Conservation (phyloP, 2,329 filamentous ascomycete species). For the Apiospora pterosperma region DNA sequence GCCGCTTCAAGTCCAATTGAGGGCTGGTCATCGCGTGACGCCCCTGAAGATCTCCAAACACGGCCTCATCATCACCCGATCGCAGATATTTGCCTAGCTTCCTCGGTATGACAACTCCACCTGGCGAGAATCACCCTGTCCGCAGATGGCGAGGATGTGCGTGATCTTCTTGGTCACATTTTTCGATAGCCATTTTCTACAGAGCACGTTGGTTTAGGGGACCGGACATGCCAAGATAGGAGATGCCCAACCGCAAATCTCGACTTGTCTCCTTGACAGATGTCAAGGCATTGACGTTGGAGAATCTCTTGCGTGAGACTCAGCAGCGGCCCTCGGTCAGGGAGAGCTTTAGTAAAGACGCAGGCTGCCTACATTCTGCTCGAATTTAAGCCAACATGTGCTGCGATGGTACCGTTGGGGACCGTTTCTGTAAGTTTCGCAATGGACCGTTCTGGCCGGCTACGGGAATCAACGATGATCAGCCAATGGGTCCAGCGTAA, state of each 20-base stretch:
- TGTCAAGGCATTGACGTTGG: no score
- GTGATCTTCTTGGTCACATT: background rate
- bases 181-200: background rate
- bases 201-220: background rate
- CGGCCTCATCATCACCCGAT: background rate
- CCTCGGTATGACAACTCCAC: background rate
- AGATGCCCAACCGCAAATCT: no score
- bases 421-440: no score
- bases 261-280: no score
- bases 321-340: no score
- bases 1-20: background rate
- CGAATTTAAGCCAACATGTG: no score
- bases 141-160: background rate
- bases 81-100: background rate
- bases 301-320: no score
- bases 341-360: no score
- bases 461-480: background rate
- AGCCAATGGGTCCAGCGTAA: background rate
- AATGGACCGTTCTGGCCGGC: no score
- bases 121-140: background rate
- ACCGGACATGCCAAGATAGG: no score
- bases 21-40: background rate
- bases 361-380: no score
- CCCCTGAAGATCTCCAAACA: background rate
- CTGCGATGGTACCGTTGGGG: no score